Conservation (phyloP, 2,329 filamentous ascomycete genomes). For the Davidsoniella neocaledoniae region DNA sequence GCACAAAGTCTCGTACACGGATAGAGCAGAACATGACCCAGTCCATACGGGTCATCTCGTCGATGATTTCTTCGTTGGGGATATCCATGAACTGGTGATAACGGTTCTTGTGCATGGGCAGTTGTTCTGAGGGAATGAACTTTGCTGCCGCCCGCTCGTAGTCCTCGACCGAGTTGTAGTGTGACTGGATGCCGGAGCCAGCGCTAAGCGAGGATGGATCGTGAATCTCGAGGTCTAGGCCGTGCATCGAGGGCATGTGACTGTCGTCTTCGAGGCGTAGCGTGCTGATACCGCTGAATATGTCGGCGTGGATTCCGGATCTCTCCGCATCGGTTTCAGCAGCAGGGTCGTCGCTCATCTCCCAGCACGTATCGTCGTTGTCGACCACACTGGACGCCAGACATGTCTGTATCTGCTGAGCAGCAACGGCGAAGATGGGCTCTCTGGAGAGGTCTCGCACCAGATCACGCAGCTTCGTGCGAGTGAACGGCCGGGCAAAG, state of each 20-base stretch:
- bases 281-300: constrained; percentile 28
- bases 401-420: constrained; percentile 68
- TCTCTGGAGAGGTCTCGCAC: constrained; percentile 57
- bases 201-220: constrained; percentile 8
- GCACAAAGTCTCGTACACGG: constrained; percentile 77
- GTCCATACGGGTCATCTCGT: constrained; percentile 86
- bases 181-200: constrained; percentile 15
- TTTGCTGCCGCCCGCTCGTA: constrained; percentile 63
- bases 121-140: constrained; percentile 51
- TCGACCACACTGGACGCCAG: constrained; percentile 57
- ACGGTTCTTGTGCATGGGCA: constrained; percentile 64
- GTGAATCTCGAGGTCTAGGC: constrained; percentile 13
- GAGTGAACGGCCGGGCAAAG: constrained; percentile 65
- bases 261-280: constrained; percentile 31
- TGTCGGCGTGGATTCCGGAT: constrained; percentile 20
- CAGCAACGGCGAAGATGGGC: constrained; percentile 68
- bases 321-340: constrained; percentile 19
- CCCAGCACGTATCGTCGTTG: constrained; percentile 89
- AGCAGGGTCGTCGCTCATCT: constrained; percentile 49
- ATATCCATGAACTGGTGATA: constrained; percentile 86
- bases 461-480: constrained; percentile 56
- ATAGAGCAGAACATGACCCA: constrained; percentile 98
- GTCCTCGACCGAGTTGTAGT: constrained; percentile 53
- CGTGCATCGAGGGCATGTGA: constrained; percentile 11
- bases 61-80: constrained; percentile 68